Evolutionary conservation across 305 asterid genomes (phyloP).

Genomic region (Fraxinus nigra): DNA sequence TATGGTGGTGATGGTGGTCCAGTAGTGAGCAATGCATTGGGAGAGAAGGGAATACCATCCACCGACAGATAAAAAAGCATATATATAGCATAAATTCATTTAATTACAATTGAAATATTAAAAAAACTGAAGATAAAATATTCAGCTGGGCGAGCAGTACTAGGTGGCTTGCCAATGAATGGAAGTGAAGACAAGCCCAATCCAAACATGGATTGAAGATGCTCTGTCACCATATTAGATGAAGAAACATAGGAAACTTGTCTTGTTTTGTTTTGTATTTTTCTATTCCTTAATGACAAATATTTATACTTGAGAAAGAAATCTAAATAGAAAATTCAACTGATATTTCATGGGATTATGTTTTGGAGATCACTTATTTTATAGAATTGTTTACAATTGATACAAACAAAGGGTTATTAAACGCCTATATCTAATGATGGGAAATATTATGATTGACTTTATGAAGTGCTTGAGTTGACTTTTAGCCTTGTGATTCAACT

Average conservation of each 20-base stretch:
- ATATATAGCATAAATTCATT: not conserved
- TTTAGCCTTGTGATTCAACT: slow-evolving; percentile 19
- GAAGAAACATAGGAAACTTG: not conserved
- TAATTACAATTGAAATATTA: not conserved
- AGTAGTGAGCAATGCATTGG: not conserved
- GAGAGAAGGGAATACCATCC: slow-evolving; percentile 1
- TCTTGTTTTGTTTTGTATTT: not conserved
- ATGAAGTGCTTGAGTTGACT: slow-evolving; percentile 13
- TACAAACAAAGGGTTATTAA: not conserved
- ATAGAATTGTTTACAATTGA: not conserved
- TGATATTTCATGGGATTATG: not conserved
- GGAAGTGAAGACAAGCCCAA: not conserved
- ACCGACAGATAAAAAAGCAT: not conserved
- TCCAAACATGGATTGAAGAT: not conserved
- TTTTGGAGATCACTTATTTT: not conserved
- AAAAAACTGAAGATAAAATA: not conserved
- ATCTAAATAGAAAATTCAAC: not conserved
- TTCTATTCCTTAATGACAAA: not conserved
- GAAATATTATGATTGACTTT: slow-evolving; percentile 29
- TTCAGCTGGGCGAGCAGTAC: not conserved
- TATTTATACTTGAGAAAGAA: not conserved
- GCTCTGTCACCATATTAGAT: not conserved
- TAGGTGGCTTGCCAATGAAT: not conserved
- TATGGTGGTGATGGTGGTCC: not conserved
- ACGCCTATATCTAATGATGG: not conserved